Evolutionary conservation across 768 basidiomycete species (phyloP), one percentile per base, ranked within the genome.

Genomic region (Russula vinacea): DNA sequence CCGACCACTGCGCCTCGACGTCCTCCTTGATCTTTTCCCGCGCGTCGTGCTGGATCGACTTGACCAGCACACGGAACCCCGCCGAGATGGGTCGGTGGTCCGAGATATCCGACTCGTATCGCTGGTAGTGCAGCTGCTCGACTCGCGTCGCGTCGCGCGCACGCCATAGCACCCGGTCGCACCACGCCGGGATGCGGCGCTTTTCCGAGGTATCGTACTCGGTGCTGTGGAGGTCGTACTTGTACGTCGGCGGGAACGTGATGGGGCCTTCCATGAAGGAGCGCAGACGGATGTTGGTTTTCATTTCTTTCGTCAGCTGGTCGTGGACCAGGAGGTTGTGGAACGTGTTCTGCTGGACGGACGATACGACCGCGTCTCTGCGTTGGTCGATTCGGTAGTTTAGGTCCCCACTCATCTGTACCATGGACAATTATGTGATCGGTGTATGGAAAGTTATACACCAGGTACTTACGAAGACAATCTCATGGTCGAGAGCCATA

Each of bases 381-480:
- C 94, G 86, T 70, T 90, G 87, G 74, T 98, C 95, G 68, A 98
- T 95, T 50, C 96, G 93, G 73, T 98, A 99, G 76, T 99, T 99
- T 77, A 99, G 82, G 74, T 98, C 96, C 0, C 96, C 96, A 65
- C 88, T 92, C 54, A 95, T 75, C 91, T 93, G 62, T 10, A 50
- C 1, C 11, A 26, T 22, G 33, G 32, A 11, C 60, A 24, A 60
- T 51, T 16, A 17, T 13, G 33, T 19, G 17, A 19, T 26, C 26
- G 2, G 39, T 44, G 19, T 29, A n/a, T 22, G 14, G 35, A 22
- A 16, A 62, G 0, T 51, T 29, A 29, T 39, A 22, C 37, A 32
- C 32, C 62, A 16, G 56, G 24, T 11, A 83, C 87, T 73, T 71
- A 94, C 89, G 59, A 98, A 86, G 61, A 94, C 92, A 55, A 96